A percentile compares a stretch with the other conserved stretches of the same genome.
Conservation (phyloP, 2,329 filamentous ascomycete species). For the Fusarium incarnatum region DNA sequence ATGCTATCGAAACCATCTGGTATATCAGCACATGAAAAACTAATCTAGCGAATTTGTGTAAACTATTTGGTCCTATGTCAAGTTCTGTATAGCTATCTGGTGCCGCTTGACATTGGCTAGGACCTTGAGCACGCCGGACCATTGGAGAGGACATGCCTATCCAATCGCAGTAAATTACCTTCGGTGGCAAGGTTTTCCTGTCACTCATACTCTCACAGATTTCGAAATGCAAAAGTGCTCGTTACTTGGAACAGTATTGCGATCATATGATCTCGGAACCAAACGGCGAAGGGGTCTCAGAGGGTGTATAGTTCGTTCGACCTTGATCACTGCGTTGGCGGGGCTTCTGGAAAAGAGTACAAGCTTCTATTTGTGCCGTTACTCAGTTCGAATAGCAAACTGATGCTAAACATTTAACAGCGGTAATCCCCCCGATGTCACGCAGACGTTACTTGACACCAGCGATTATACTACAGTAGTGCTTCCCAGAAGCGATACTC, state of each 20-base stretch:
- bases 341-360: conserved; percentile 1
- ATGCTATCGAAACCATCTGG: not conserved
- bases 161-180: not conserved
- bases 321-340: not conserved
- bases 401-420: not conserved
- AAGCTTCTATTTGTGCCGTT: not conserved
- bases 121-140: not conserved
- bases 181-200: not conserved
- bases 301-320: not conserved
- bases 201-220: not conserved
- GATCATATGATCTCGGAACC: not conserved
- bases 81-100: not conserved
- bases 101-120: not conserved
- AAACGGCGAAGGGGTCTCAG: not conserved
- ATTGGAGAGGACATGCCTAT: not conserved
- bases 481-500: not conserved
- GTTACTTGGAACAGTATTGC: not conserved
- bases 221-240: not conserved
- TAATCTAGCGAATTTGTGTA: not conserved
- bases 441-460: not conserved
- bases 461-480: not conserved
- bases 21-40: not conserved
- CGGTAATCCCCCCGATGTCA: conserved; percentile 4
- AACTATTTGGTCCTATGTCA: not conserved
- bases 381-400: not conserved